phyloP scores from a whole-genome alignment of 1,284 basidiomycete species.

The Ganoderma multipileum region DNA sequence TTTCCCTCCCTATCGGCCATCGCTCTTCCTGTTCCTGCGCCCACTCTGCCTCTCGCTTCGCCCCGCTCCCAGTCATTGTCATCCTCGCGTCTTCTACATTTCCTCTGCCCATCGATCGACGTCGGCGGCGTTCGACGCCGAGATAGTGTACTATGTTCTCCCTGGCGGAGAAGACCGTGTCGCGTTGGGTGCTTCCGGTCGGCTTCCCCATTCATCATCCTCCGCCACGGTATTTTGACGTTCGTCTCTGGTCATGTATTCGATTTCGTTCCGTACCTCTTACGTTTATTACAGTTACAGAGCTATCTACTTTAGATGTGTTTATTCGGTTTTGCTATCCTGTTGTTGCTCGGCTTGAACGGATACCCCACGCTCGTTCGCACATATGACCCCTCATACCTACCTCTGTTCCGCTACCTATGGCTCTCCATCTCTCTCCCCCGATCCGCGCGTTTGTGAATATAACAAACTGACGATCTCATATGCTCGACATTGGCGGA shows the following conservation, averaged over 20 bases:
- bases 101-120: constrained; percentile 15
- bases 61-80: constrained; percentile 6
- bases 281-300: constrained; percentile 20
- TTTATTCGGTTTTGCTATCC: constrained; percentile 27
- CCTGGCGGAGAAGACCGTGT: constrained; percentile 24
- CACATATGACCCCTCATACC: constrained; percentile 27
- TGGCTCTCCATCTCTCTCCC: constrained; percentile 6
- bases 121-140: not conserved
- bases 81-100: constrained; percentile 14
- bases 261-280: constrained; percentile 7
- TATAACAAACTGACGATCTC: constrained; percentile 10
- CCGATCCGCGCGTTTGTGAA: constrained; percentile 6
- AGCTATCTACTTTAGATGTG: constrained; percentile 28
- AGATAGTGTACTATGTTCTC: constrained; percentile 18
- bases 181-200: constrained; percentile 20
- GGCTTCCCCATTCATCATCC: constrained; percentile 9
- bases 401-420: constrained; percentile 14
- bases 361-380: constrained; percentile 36
- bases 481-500: constrained; percentile 4
- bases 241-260: constrained; percentile 10
- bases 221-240: constrained; percentile 17
- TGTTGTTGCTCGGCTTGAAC: constrained; percentile 27
- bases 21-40: not conserved
- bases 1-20: not conserved
- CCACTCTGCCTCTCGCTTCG: constrained; percentile 9